Base-by-base conservation (phyloP, 169 alveolate species). In the Plasmodium vinckei region DNA sequence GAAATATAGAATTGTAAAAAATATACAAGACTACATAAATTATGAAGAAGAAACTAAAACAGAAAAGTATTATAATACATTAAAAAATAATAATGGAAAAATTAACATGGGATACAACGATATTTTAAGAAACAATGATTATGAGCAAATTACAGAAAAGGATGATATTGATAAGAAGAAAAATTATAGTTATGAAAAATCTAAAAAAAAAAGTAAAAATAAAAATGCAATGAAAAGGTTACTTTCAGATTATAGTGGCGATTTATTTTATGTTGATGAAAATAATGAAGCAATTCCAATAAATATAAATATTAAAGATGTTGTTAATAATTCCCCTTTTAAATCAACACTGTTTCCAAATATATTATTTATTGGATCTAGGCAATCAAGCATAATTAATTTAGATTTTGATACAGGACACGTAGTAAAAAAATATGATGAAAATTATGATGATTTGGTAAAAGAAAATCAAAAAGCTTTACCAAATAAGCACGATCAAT, bases 251-350 rank as follows among this genome's bases (percentile, higher is more conserved):
- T 65, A 82, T 69, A 67, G 27, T 46, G 96, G 96, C 2, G 87
- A 88, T 79, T 92, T 94, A 42, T 94, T 82, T 88, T 94, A 92
- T 65, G 92, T 94, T 4, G 73, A 94, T 72, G 96, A 92, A 59
- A 73, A 67, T 47, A 82, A 82, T 54, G 88, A 89, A 57, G 79
- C 89, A 39, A 87, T 88, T 60, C 79, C 92, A 47, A 72, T 94
- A 79, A 92, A 92, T 25, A 92, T 94, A 39, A 93, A 92, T 59
- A 94, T 94, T 51, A 91, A 92, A 27, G 95, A 94, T 72, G 94
- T 94, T 27, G 96, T 94, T 49, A 94, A 94, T 69, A 92, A 77
- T 87, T 92, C 96, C 15, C 96, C 96, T 21, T 92, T 94, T 68
- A 64, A 87, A 46, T 92, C 96, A 9, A 95, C 95, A 7, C 88